phyloP scores from a whole-genome alignment of 2,329 filamentous ascomycete genomes.

The Xylaria sp. region DNA sequence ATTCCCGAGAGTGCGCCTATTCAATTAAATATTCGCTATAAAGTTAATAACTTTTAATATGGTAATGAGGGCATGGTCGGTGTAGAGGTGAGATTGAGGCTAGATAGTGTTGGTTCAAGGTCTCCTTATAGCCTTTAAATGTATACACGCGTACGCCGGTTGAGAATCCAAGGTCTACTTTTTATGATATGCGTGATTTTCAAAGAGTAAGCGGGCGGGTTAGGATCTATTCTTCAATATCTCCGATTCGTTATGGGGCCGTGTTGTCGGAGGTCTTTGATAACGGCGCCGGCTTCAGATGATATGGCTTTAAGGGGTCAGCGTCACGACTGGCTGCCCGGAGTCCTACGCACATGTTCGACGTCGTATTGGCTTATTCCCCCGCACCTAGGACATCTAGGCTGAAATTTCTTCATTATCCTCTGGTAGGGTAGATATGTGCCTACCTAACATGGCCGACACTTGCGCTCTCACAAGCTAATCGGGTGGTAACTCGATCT shows the following conservation, averaged over 20 bases:
- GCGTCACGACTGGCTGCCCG: not conserved
- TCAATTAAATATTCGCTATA: not conserved
- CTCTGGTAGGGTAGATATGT: not conserved
- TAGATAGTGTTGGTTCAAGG: too few relatives aligned
- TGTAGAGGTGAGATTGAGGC: not conserved
- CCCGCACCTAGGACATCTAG: not conserved
- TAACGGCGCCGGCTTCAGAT: not conserved
- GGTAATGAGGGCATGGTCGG: not conserved
- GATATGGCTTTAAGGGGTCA: not conserved
- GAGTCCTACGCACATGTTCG: not conserved
- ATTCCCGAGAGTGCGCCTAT: not conserved
- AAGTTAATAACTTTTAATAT: not conserved
- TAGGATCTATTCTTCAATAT: not conserved
- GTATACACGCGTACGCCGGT: too few relatives aligned
- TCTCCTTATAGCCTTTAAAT: too few relatives aligned
- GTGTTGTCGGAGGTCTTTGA: not conserved
- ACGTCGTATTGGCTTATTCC: slow-evolving; percentile 11
- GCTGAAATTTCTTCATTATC: not conserved
- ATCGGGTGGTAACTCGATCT: not conserved
- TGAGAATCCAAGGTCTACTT: too few relatives aligned
- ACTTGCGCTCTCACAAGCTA: not conserved
- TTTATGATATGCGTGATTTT: not conserved
- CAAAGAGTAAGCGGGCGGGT: not conserved
- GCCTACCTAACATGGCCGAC: not conserved
- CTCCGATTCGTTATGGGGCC: not conserved